Conservation (phyloP, 441 rosid genomes). For the Erysimum cheiri region DNA sequence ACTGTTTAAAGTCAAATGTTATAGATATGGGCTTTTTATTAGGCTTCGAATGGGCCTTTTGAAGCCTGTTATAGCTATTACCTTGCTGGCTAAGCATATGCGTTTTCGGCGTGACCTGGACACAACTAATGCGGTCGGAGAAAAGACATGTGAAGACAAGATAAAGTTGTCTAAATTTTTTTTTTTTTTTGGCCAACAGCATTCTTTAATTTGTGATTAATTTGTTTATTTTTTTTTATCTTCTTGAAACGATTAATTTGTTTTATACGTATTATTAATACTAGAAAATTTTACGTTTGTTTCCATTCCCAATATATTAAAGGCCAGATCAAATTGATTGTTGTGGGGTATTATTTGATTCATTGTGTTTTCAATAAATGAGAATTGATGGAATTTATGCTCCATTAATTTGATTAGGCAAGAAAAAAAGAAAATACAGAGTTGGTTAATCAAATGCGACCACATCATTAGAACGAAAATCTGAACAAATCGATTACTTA, state of each 20-base stretch:
- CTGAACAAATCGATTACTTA: slow-evolving; percentile 19
- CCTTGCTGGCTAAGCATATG: slow-evolving; percentile 44
- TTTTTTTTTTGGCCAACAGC: background rate
- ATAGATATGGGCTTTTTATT: slow-evolving; percentile 8
- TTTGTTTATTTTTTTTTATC: background rate
- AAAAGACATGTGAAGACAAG: slow-evolving; percentile 14
- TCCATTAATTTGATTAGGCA: slow-evolving; percentile 2
- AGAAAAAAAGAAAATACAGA: background rate
- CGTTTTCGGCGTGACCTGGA: slow-evolving; percentile 42
- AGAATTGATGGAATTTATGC: slow-evolving; percentile 34
- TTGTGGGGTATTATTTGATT: background rate
- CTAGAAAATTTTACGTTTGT: background rate
- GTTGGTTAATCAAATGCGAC: slow-evolving; percentile 32
- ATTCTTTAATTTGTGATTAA: background rate
- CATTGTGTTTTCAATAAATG: slow-evolving; percentile 22
- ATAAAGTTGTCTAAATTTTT: slow-evolving; percentile 24
- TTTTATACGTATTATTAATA: background rate
- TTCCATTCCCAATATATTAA: slow-evolving; percentile 5
- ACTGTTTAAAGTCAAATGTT: slow-evolving; percentile 37
- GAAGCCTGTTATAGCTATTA: slow-evolving; percentile 7
- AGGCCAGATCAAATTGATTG: slow-evolving; percentile 2
- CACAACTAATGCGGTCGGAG: slow-evolving; percentile 18
- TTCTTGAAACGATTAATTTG: background rate
- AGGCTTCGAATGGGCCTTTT: background rate
- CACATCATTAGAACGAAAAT: slow-evolving; percentile 33